Evolutionary conservation across 1,284 basidiomycete genomes (phyloP), one percentile per base, ranked within the genome.

Genomic region (Ustilago crameri): DNA sequence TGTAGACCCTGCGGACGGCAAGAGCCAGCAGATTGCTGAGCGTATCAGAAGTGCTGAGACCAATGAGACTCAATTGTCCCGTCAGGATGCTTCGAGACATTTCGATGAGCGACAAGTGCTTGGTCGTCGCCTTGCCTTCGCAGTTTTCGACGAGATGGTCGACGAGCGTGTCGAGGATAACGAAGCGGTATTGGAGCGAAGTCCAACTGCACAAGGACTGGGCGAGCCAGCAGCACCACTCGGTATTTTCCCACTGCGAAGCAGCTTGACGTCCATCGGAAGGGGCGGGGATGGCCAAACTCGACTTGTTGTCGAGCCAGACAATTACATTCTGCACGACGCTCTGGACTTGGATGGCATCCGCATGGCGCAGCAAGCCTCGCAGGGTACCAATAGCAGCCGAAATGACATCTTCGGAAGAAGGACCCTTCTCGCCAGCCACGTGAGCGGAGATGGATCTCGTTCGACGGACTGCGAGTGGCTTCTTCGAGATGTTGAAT

Each of bases 161-260:
- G 35, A 96, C 89, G 9, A 97, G 86, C 74, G 90, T 88, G 2
- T 91, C 91, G 10, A 95, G 93, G 3, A 97, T 88, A 18, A 91
- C 90, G 80, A 92, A 94, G 32, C 95, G 91, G 83, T 95, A 95
- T 81, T 95, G 93, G 63, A 95, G 91, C 75, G 91, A 91, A 9
- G 92, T 88, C 90, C 93, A 95, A 71, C 92, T 90, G 26, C 90
- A 89, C 7, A 89, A 86, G 68, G 89, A 89, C 57, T 89, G 88
- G 18, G 89, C 89, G 46, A 95, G 86, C 93, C 93, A 97, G 67
- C 89, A 88, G 79, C 90, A 93, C 81, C 92, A 90, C 15, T 90
- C 87, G 1, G 87, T 79, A 66, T 90, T 87, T n/a, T 82, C 82
- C 95, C 95, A 98, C 17, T 88, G 88, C 30, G 65, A 62, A 15